A percentile compares a stretch with the other conserved stretches of the same genome.
Conservation (phyloP, 805 yeast genomes). For the Saccharomycopsis fibuligera region DNA sequence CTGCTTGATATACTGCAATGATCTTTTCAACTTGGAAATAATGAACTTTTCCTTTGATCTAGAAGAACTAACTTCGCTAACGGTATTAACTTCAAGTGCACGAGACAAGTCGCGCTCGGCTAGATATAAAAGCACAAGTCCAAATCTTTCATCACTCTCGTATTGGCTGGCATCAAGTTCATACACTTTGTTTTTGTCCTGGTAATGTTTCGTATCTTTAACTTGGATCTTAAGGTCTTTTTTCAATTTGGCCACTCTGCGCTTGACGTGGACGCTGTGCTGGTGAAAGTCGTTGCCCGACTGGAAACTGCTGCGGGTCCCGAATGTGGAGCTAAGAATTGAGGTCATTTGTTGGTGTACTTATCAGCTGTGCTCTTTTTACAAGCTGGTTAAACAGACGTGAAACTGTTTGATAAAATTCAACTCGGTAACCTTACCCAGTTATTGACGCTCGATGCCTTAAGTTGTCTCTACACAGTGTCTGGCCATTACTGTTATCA, state of each 20-base stretch:
- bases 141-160: slow-evolving; percentile 44
- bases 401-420: too few relatives aligned
- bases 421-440: too few relatives aligned
- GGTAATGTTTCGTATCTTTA: slow-evolving; percentile 60
- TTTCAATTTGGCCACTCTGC: slow-evolving; percentile 57
- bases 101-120: slow-evolving; percentile 73
- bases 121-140: slow-evolving; percentile 52
- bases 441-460: too few relatives aligned
- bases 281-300: slow-evolving; percentile 64
- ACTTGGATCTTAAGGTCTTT: slow-evolving; percentile 56
- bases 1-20: slow-evolving; percentile 39
- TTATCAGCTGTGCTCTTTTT: too few relatives aligned
- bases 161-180: slow-evolving; percentile 45
- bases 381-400: too few relatives aligned
- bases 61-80: slow-evolving; percentile 47
- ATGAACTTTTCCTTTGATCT: slow-evolving; percentile 43
- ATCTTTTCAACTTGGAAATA: slow-evolving; percentile 61
- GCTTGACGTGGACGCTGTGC: slow-evolving; percentile 58
- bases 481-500: too few relatives aligned
- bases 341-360: slow-evolving; percentile 1
- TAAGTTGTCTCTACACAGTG: too few relatives aligned
- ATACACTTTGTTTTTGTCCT: slow-evolving; percentile 39
- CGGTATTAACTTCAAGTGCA: slow-evolving; percentile 55
- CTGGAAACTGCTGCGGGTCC: slow-evolving; percentile 56
- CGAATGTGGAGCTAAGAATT: slow-evolving; percentile 28